Evolutionary conservation across 768 basidiomycete species (phyloP), one percentile per base, ranked within the genome.

Genomic region (Tylopilus balloui): DNA sequence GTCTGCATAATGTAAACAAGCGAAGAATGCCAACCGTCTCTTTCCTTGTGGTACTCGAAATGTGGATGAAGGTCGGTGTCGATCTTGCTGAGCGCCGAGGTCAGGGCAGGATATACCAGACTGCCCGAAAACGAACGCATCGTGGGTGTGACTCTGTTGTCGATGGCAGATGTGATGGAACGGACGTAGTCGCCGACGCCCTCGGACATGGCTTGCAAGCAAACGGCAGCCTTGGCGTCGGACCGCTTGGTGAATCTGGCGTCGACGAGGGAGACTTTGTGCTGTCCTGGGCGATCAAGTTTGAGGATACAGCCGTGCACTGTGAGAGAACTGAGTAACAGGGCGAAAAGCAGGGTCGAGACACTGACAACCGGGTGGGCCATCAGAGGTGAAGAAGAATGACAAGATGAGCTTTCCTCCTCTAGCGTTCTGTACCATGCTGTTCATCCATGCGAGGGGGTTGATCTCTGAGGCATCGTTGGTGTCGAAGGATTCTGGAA

Each of bases 191-290:
- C 65, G 6, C 80, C 81, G 10, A 82, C 68, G 9, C 81, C 81
- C 52, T 80, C 74, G 3, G 82, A 79, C 62, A 88, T 77, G 0
- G 84, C 86, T 14, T 79, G 69, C 20, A 88, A 64, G 51, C 77
- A 80, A 3, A 79, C 86, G 0, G 86, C 87, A 0, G 75, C 72
- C 62, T 83, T 86, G n/a, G 85, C 86, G 45, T 88, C 85, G 0
- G 68, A 65, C 3, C 79, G 79, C 56, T 78, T 83, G 2, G 71
- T 55, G 54, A 87, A 87, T 14, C 71, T 70, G 0, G 80, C 70
- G n/a, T 86, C 84, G 24, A 83, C 81, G 6, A 88, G 62, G 54
- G 74, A 88, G 0, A 82, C 79, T 36, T 69, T 73, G 31, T 73
- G 75, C 48, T 78, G 75, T 5, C 67, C 70, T 3, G 78, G 77